Conservation (phyloP, 2,329 filamentous ascomycete genomes). For the Phyllosticta citribraziliensis region DNA sequence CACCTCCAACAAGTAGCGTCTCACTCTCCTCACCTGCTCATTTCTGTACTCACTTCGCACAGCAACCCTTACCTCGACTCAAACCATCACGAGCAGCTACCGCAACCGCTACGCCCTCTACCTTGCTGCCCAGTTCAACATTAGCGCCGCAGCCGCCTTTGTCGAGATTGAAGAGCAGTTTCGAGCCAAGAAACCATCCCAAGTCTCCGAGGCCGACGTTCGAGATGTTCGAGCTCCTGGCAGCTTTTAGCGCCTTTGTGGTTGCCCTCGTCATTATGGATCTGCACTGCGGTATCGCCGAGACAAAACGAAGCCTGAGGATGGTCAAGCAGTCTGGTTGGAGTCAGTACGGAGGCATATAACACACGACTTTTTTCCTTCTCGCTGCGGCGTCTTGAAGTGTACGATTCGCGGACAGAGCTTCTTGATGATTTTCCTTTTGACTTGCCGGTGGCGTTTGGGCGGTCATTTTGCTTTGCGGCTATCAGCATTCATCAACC, state of each 20-base stretch:
- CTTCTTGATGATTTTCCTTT: not conserved
- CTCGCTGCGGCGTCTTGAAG: not conserved
- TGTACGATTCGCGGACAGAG: not conserved
- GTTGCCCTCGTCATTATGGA: slow-evolving; percentile 6
- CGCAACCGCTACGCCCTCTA: slow-evolving; percentile 30
- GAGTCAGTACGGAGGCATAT: not conserved
- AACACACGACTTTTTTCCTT: not conserved
- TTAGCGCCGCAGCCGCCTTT: slow-evolving; percentile 28
- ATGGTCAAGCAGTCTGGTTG: not conserved
- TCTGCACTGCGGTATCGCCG: slow-evolving; percentile 7
- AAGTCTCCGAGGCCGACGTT: slow-evolving; percentile 6
- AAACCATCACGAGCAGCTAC: slow-evolving; percentile 15
- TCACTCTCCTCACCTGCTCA: not conserved
- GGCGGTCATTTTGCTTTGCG: not conserved
- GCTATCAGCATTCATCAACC: not conserved
- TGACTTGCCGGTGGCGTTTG: not conserved
- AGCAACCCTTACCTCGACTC: slow-evolving; percentile 2
- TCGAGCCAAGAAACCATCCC: slow-evolving; percentile 1
- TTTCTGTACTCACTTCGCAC: not conserved
- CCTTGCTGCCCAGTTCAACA: slow-evolving; percentile 30
- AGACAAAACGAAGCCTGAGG: slow-evolving; percentile 3
- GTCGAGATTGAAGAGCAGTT: slow-evolving; percentile 28
- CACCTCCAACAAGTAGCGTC: not conserved
- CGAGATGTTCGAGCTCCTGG: slow-evolving; percentile 8
- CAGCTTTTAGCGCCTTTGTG: slow-evolving; percentile 10